These are phyloP conservation scores for Solanum chacoense DNA, from an alignment of 305 asterid genomes.

Conservation along the genomic window DNA sequence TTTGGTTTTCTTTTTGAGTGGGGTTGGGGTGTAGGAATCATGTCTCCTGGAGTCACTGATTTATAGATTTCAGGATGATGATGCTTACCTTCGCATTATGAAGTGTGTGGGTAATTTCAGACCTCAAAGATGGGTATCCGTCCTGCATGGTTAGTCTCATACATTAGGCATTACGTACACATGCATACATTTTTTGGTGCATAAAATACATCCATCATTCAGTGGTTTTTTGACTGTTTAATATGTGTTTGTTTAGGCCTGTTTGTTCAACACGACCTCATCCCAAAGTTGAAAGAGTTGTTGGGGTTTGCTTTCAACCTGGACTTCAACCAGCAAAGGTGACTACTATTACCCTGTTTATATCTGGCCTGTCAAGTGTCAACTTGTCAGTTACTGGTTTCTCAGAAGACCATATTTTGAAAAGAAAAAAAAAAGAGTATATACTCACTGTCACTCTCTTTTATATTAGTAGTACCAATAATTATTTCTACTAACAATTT, in stretches of 20 bases:
- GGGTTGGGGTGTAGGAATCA: background rate
- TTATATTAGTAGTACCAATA: background rate
- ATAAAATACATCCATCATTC: background rate
- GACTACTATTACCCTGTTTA: background rate
- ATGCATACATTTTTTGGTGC: background rate
- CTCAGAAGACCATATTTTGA: background rate
- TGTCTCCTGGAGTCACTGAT: background rate
- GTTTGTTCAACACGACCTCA: slow-evolving; percentile 69
- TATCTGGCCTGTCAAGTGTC: background rate
- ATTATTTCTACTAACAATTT: background rate
- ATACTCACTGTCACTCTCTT: background rate
- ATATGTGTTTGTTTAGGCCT: slow-evolving; percentile 36
- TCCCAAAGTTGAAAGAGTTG: slow-evolving; percentile 61
- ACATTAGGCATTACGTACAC: background rate
- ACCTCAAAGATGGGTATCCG: background rate
- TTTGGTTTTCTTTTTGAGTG: background rate
- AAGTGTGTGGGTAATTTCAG: background rate
- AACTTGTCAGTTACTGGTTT: background rate
- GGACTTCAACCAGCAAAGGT: slow-evolving; percentile 95
- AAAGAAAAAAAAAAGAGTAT: background rate
- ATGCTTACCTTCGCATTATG: background rate
- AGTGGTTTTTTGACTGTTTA: background rate
- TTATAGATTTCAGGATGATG: background rate
- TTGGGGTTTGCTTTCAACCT: slow-evolving; percentile 95
- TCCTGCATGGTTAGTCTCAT: background rate